A percentile compares a stretch with the other conserved stretches of the same genome.
phyloP scores from a whole-genome alignment of 148 eudicot genomes.

The Rheum nobile region DNA sequence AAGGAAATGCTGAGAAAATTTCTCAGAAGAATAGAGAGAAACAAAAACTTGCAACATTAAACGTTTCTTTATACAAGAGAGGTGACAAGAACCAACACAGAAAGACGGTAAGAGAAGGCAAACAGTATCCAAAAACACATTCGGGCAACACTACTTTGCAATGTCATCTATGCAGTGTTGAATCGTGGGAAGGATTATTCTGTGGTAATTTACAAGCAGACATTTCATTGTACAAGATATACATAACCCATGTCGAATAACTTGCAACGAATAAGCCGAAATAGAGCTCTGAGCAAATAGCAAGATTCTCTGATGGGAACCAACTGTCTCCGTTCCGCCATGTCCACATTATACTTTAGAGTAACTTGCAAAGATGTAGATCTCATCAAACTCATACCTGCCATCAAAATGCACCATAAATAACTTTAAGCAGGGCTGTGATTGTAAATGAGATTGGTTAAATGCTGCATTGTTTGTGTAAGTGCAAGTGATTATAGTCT shows the following conservation, averaged over 20 bases:
- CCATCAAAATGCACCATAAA: constrained; percentile 4
- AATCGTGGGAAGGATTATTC: background rate
- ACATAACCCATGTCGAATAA: background rate
- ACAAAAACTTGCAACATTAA: background rate
- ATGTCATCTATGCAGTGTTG: background rate
- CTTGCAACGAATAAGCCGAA: background rate
- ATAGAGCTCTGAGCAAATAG: background rate
- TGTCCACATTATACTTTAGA: background rate
- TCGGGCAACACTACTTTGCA: background rate
- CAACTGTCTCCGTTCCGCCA: background rate
- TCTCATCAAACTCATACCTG: constrained; percentile 82
- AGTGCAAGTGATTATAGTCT: background rate
- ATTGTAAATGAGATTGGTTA: constrained; percentile 58
- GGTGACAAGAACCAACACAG: background rate
- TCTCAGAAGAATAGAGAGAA: background rate
- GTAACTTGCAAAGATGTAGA: constrained; percentile 43
- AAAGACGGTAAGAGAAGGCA: background rate
- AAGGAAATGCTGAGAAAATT: background rate
- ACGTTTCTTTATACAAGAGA: background rate
- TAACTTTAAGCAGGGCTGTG: constrained; percentile 49
- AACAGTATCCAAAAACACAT: background rate
- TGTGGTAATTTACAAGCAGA: background rate
- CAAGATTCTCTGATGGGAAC: background rate
- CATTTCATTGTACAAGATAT: background rate
- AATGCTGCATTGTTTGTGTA: background rate